A percentile compares a stretch with the other conserved stretches of the same genome.
Conservation (phyloP, 75 land plant genomes). For the Cryptomeria japonica region DNA sequence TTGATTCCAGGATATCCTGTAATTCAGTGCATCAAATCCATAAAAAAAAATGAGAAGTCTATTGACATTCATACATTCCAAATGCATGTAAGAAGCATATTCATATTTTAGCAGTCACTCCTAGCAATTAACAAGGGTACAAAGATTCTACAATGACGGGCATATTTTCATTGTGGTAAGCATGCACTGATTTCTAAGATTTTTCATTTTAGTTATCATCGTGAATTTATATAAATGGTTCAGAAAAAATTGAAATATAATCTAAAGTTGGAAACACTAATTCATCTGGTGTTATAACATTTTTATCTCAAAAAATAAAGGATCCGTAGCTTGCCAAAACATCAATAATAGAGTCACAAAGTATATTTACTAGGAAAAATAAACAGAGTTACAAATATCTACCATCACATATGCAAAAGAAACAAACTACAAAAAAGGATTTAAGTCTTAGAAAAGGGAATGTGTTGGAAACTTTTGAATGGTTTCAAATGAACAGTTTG, state of each 20-base stretch:
- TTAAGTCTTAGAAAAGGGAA: not conserved
- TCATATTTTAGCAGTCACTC: not conserved
- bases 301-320: not conserved
- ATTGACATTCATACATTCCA: not conserved
- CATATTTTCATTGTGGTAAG: not conserved
- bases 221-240: not conserved
- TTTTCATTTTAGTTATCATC: not conserved
- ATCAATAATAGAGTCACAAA: not conserved
- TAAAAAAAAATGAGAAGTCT: not conserved
- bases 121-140: not conserved
- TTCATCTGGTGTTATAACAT: not conserved
- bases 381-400: not conserved
- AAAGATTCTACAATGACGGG: not conserved
- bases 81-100: not conserved
- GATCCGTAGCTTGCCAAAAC: too few relatives aligned
- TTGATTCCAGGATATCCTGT: slow-evolving; percentile 45
- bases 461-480: not conserved
- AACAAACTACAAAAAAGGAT: not conserved
- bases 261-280: not conserved
- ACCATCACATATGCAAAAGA: too few relatives aligned
- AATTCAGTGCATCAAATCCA: not conserved
- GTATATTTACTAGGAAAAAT: not conserved
- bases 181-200: not conserved
- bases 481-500: not conserved
- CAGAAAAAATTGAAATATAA: not conserved